A percentile compares a stretch with the other conserved stretches of the same genome.
phyloP scores from a whole-genome alignment of 768 basidiomycete genomes.

The Tulasnella sp. region DNA sequence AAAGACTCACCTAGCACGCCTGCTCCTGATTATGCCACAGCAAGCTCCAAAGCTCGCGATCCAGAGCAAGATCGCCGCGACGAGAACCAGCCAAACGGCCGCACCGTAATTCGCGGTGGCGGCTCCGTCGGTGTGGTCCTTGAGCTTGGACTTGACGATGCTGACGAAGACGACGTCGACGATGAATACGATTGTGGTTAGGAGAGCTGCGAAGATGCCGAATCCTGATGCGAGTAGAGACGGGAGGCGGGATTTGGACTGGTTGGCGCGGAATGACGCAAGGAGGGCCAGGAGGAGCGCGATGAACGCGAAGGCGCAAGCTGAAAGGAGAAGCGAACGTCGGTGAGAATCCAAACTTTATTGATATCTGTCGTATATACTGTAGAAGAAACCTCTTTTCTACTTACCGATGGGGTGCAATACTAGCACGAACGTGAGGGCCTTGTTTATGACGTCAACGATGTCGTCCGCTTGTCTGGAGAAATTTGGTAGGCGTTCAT shows the following conservation, averaged over 20 bases:
- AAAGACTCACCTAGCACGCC: slow-evolving; percentile 7
- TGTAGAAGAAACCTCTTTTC: background rate
- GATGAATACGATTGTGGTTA: slow-evolving; percentile 57
- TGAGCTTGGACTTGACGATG: slow-evolving; percentile 50
- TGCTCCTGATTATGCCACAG: slow-evolving; percentile 18
- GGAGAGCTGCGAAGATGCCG: slow-evolving; percentile 48
- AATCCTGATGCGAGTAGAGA: slow-evolving; percentile 49
- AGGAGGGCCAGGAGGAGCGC: slow-evolving; percentile 53
- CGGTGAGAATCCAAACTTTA: slow-evolving; percentile 19
- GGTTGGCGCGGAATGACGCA: slow-evolving; percentile 50
- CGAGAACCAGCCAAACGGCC: slow-evolving; percentile 58
- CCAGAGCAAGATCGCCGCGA: slow-evolving; percentile 56
- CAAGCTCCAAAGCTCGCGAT: slow-evolving; percentile 45
- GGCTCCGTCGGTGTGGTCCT: slow-evolving; percentile 49
- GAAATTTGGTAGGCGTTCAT: background rate
- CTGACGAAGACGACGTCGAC: slow-evolving; percentile 58
- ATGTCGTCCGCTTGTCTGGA: slow-evolving; percentile 46
- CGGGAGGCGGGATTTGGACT: slow-evolving; percentile 42
- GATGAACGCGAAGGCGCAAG: slow-evolving; percentile 56
- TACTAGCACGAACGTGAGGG: slow-evolving; percentile 55
- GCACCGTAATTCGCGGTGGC: slow-evolving; percentile 52
- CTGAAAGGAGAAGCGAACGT: slow-evolving; percentile 41
- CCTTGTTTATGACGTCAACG: slow-evolving; percentile 50
- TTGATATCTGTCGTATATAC: background rate
- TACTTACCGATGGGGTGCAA: slow-evolving; percentile 58